These are phyloP conservation scores for Wickerhamiella parazyma DNA, from an alignment of 805 yeast species.

Conservation along the genomic window DNA sequence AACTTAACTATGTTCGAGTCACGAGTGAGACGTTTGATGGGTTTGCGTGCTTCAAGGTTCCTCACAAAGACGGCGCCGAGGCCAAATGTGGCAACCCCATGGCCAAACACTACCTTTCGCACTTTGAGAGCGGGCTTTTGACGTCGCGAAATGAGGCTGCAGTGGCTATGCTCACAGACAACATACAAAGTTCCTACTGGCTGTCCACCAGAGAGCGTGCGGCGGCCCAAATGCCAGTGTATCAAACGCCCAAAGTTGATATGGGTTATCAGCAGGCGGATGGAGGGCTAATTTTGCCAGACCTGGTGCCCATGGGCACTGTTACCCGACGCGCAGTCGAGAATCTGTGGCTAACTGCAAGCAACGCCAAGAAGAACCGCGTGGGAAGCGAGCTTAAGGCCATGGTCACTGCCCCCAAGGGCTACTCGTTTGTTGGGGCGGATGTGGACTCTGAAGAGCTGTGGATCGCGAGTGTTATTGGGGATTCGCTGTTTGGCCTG, in stretches of 20 bases:
- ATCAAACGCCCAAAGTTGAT: constrained; percentile 22
- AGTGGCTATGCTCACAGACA: constrained; percentile 59
- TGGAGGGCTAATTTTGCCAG: constrained; percentile 71
- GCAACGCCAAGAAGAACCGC: constrained; percentile 74
- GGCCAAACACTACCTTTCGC: constrained; percentile 58
- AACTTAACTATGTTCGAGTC: constrained; percentile 28
- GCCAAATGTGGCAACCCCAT: constrained; percentile 63
- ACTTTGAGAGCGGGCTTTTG: constrained; percentile 60
- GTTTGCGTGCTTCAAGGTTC: constrained; percentile 44
- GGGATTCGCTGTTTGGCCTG: constrained; percentile 74
- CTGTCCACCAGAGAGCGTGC: constrained; percentile 78
- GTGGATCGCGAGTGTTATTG: constrained; percentile 94
- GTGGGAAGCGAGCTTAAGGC: constrained; percentile 92
- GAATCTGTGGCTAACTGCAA: constrained; percentile 94
- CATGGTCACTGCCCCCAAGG: constrained; percentile 71
- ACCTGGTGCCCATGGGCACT: constrained; percentile 86
- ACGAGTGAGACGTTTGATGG: constrained; percentile 15
- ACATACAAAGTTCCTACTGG: constrained; percentile 84
- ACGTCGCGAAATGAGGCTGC: constrained; percentile 64
- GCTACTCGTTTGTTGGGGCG: constrained; percentile 90
- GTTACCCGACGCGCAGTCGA: constrained; percentile 94
- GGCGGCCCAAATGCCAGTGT: constrained; percentile 72
- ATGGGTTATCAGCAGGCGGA: constrained; percentile 16
- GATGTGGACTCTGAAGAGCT: constrained; percentile 97
- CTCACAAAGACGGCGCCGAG: constrained; percentile 74